These are phyloP conservation scores for Mortierella polycephala DNA, from an alignment of 371 early-diverging fungal genomes.

Conservation along the genomic window DNA sequence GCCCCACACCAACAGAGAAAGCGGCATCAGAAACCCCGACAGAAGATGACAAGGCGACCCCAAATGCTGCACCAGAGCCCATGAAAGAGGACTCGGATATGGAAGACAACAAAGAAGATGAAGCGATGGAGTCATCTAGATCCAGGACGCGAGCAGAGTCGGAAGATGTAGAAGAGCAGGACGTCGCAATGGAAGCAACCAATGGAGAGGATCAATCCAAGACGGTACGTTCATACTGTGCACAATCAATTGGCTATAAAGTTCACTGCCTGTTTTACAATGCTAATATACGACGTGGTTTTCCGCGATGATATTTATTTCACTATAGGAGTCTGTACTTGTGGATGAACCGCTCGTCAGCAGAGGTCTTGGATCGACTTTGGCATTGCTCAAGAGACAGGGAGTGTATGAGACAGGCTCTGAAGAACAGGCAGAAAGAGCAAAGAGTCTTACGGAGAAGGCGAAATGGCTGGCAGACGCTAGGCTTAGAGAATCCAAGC, in stretches of 20 bases:
- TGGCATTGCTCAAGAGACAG: slow-evolving; percentile 81
- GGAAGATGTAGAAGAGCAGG: slow-evolving; percentile 59
- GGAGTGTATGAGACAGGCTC: slow-evolving; percentile 62
- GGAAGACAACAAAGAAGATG: slow-evolving; percentile 57
- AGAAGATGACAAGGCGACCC: background rate
- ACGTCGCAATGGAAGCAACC: slow-evolving; percentile 54
- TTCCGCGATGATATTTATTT: background rate
- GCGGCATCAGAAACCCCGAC: slow-evolving; percentile 11
- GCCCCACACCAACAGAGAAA: slow-evolving; percentile 17
- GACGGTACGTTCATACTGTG: slow-evolving; percentile 13
- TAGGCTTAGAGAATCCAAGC: slow-evolving; percentile 55
- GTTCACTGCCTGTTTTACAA: background rate
- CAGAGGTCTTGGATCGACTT: slow-evolving; percentile 85
- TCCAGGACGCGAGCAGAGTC: slow-evolving; percentile 55
- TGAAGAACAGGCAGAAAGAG: slow-evolving; percentile 71
- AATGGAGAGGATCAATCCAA: slow-evolving; percentile 18
- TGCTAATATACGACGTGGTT: background rate
- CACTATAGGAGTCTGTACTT: slow-evolving; percentile 33
- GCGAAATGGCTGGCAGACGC: slow-evolving; percentile 58
- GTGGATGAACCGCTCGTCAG: slow-evolving; percentile 87
- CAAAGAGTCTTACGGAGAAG: slow-evolving; percentile 71
- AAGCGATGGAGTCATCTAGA: slow-evolving; percentile 15
- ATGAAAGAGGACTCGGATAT: slow-evolving; percentile 13
- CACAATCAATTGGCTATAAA: background rate
- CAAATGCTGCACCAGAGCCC: background rate